Conservation (phyloP, 352 stramenopile species). For the Phytopythium helicoides region DNA sequence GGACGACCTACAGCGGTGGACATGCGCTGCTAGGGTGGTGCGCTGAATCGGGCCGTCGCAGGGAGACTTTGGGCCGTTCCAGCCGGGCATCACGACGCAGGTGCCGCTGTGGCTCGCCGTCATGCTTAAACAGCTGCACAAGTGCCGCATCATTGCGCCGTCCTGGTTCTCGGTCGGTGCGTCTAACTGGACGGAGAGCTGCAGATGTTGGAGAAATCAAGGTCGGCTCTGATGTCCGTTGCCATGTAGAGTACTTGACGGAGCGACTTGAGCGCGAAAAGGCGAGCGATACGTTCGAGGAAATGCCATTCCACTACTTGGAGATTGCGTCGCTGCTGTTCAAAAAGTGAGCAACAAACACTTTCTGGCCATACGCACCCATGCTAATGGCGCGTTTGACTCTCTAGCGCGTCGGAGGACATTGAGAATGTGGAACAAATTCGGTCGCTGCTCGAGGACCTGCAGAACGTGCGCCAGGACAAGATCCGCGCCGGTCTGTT, state of each 20-base stretch:
- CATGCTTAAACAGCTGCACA: constrained; percentile 87
- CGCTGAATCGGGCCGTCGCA: constrained; percentile 8
- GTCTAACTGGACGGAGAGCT: too few species aligned
- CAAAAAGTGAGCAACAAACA: constrained; percentile 51
- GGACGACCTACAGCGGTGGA: background rate
- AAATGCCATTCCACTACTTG: constrained; percentile 87
- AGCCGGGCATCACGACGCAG: constrained; percentile 77
- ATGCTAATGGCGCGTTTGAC: too few species aligned
- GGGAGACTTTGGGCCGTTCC: constrained; percentile 88
- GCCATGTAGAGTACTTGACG: constrained; percentile 61
- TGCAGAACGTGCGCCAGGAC: constrained; percentile 87
- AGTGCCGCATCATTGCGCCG: constrained; percentile 80
- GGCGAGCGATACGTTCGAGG: constrained; percentile 67
- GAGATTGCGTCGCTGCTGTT: constrained; percentile 83
- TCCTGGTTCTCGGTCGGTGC: constrained; percentile 80
- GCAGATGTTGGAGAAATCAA: background rate
- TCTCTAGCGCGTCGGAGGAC: constrained; percentile 66
- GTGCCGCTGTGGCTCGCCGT: constrained; percentile 89
- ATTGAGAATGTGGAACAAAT: constrained; percentile 83
- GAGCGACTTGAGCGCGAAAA: constrained; percentile 67
- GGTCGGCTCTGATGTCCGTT: background rate
- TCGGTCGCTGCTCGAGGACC: constrained; percentile 79
- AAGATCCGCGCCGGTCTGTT: constrained; percentile 89
- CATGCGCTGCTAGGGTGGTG: background rate
- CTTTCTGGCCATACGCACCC: background rate